Evolutionary conservation across 108 stramenopile genomes (phyloP).

Genomic region (Asterionellopsis glacialis): DNA sequence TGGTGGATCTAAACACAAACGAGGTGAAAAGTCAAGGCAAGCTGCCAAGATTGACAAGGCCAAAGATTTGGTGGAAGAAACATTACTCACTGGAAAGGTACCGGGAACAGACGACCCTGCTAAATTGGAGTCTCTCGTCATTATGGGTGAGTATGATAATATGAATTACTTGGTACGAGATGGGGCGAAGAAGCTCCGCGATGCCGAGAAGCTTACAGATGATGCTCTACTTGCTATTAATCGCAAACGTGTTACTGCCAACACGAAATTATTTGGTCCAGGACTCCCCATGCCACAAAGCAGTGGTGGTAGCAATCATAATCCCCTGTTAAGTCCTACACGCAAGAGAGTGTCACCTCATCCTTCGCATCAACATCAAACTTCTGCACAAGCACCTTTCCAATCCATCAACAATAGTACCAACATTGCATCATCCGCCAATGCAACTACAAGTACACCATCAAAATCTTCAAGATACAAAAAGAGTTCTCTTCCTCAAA

Average conservation of each 20-base stretch:
- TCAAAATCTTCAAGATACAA: too few species aligned
- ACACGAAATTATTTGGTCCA: conserved; percentile 11
- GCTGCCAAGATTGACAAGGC: conserved; percentile 87
- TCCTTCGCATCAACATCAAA: conserved; percentile 1
- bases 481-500: conserved; percentile 9
- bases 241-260: conserved; percentile 28
- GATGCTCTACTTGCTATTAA: conserved; percentile 54
- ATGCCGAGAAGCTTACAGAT: conserved; percentile 51
- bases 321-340: not conserved
- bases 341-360: conserved; percentile 1
- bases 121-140: conserved; percentile 63
- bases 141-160: conserved; percentile 85
- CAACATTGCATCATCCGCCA: not conserved
- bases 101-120: conserved; percentile 66
- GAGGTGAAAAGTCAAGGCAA: conserved; percentile 77
- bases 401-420: conserved; percentile 7
- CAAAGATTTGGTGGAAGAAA: conserved; percentile 81
- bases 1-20: conserved; percentile 48
- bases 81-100: conserved; percentile 44
- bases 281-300: conserved; percentile 2
- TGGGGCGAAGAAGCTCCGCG: conserved; percentile 79
- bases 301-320: not conserved
- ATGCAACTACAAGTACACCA: too few species aligned
- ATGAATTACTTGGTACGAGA: conserved; percentile 87
- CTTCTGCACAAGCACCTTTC: not conserved